A percentile compares a stretch with the other conserved stretches of the same genome.
These are phyloP conservation scores for Bruguiera gymnorhiza DNA, from an alignment of 345 rosid species.

Conservation along the genomic window DNA sequence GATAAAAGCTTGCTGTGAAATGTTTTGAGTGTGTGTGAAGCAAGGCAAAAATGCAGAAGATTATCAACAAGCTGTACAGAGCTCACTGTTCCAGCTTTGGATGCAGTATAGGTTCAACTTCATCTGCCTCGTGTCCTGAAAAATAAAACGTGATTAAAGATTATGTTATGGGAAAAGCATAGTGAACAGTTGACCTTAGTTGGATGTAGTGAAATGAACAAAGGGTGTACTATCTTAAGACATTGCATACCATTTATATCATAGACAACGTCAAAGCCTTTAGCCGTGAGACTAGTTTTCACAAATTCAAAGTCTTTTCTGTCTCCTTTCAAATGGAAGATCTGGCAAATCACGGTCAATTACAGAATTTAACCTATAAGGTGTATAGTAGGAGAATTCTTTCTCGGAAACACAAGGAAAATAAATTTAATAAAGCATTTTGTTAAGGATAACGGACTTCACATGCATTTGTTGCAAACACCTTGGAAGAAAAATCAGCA, in stretches of 20 bases:
- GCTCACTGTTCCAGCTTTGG: slow-evolving; percentile 89
- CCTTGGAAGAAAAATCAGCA: slow-evolving; percentile 86
- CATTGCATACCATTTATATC: slow-evolving; percentile 72
- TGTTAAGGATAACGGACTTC: not conserved
- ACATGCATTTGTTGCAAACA: slow-evolving; percentile 14
- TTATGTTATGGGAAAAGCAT: not conserved
- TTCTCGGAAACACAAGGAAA: not conserved
- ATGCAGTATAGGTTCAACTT: slow-evolving; percentile 87
- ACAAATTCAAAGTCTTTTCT: slow-evolving; percentile 89
- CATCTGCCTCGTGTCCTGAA: slow-evolving; percentile 85
- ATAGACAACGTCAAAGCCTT: slow-evolving; percentile 89
- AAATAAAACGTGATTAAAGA: slow-evolving; percentile 6
- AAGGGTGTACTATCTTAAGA: not conserved
- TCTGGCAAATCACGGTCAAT: slow-evolving; percentile 39
- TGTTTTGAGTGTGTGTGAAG: too few relatives aligned
- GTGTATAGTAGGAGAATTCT: not conserved
- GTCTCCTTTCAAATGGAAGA: slow-evolving; percentile 95
- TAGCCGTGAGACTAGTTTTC: slow-evolving; percentile 90
- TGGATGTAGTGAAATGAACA: not conserved
- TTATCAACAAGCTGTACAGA: slow-evolving; percentile 5
- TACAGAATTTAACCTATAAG: not conserved
- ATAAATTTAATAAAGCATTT: not conserved
- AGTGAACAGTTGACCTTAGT: not conserved
- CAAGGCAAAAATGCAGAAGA: not conserved
- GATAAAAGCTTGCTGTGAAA: not conserved